These are phyloP conservation scores for Mycogone perniciosa DNA, from an alignment of 2,329 filamentous ascomycete species.

Conservation along the genomic window DNA sequence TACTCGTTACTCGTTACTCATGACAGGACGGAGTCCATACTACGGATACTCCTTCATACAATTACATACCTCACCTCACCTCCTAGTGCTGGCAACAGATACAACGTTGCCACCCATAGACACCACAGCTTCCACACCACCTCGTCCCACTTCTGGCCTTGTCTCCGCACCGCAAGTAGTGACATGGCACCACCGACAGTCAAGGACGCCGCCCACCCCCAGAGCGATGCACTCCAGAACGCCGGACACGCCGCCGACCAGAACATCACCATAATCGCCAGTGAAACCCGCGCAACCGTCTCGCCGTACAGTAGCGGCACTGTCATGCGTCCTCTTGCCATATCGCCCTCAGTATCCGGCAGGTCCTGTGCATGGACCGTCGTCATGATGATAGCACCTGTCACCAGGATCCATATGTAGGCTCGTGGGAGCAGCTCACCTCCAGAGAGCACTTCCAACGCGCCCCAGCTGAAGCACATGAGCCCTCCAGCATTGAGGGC, in stretches of 20 bases:
- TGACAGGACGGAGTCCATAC: background rate
- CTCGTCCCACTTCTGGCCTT: slow-evolving; percentile 17
- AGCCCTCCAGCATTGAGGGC: slow-evolving; percentile 22
- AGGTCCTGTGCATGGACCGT: slow-evolving; percentile 25
- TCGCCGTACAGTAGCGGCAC: slow-evolving; percentile 24
- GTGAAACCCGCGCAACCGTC: slow-evolving; percentile 10
- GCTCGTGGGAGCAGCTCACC: slow-evolving; percentile 10
- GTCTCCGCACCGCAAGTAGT: slow-evolving; percentile 11
- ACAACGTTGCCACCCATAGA: slow-evolving; percentile 18
- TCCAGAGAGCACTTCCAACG: slow-evolving; percentile 15
- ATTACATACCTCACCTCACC: background rate
- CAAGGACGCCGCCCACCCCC: slow-evolving; percentile 7
- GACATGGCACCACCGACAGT: slow-evolving; percentile 12
- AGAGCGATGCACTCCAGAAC: slow-evolving; percentile 10
- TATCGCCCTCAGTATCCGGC: slow-evolving; percentile 23
- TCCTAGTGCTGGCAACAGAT: slow-evolving; percentile 14
- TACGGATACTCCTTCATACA: background rate
- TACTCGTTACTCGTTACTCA: background rate
- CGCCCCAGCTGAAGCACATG: slow-evolving; percentile 24
- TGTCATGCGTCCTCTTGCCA: slow-evolving; percentile 20
- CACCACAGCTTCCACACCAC: slow-evolving; percentile 22
- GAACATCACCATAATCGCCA: slow-evolving; percentile 16
- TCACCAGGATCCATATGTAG: slow-evolving; percentile 19
- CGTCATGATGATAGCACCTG: slow-evolving; percentile 18
- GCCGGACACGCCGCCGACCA: slow-evolving; percentile 13